Evolutionary conservation across 495 filamentous ascomycete genomes (phyloP).

Genomic region (Amniculicola lignicola): DNA sequence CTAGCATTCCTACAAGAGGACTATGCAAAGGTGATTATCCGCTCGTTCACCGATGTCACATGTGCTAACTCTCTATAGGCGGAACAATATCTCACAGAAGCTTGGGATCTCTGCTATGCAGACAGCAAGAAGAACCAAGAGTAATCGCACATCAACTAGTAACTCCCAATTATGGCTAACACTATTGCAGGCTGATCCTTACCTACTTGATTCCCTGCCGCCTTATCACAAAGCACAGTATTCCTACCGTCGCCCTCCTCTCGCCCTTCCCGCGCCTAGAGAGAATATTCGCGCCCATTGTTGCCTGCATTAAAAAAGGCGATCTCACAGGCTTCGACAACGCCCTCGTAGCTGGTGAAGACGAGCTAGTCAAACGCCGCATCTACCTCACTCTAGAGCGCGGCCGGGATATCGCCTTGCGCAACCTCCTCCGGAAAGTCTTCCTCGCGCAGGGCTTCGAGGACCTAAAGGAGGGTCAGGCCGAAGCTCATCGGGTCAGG

Average conservation of each 20-base stretch:
- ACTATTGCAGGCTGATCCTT: constrained; percentile 67
- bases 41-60: neutral
- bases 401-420: constrained; percentile 81
- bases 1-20: constrained; percentile 89
- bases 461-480: constrained; percentile 62
- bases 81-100: constrained; percentile 72
- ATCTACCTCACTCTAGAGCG: constrained; percentile 94
- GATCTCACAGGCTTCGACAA: constrained; percentile 81
- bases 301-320: constrained; percentile 70
- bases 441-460: constrained; percentile 79
- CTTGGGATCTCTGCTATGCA: constrained; percentile 72
- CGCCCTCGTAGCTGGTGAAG: constrained; percentile 74
- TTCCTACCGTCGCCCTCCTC: constrained; percentile 71
- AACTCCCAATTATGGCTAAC: constrained; percentile 7
- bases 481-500: constrained; percentile 49
- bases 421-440: constrained; percentile 87
- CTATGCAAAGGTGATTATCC: constrained; percentile 60
- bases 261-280: constrained; percentile 73
- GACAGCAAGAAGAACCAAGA: constrained; percentile 72
- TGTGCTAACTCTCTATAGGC: constrained; percentile 50
- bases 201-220: constrained; percentile 92
- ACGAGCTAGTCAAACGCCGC: constrained; percentile 87
- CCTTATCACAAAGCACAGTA: constrained; percentile 77
- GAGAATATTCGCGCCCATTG: constrained; percentile 72
- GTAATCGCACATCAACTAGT: constrained; percentile 45